A percentile compares a stretch with the other conserved stretches of the same genome.
Evolutionary conservation across 2,329 filamentous ascomycete genomes (phyloP).

Genomic region (Aspergillus texensis): DNA sequence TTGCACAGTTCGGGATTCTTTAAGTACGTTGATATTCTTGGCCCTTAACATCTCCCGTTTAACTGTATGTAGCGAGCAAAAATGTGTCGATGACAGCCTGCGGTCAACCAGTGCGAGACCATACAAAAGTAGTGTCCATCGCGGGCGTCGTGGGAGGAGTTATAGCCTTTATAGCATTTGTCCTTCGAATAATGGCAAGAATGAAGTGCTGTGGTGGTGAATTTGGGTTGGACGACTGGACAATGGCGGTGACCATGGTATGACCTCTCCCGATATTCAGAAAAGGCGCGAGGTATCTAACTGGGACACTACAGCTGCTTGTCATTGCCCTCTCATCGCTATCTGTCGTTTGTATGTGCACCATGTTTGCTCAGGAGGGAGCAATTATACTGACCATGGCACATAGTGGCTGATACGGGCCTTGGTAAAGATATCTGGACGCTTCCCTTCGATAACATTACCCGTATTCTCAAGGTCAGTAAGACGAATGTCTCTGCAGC

Average conservation of each 20-base stretch:
- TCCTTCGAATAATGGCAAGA: conserved; percentile 42
- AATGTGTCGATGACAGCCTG: conserved; percentile 46
- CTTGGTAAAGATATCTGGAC: conserved; percentile 52
- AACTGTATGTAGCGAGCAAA: conserved; percentile 39
- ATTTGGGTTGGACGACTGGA: conserved; percentile 46
- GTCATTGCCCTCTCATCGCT: conserved; percentile 28
- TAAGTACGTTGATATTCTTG: conserved; percentile 30
- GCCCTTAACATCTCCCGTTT: conserved; percentile 8
- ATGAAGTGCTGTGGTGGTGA: conserved; percentile 36
- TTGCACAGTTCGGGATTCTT: conserved; percentile 41
- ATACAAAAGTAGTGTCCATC: conserved; percentile 32
- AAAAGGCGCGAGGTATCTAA: not conserved
- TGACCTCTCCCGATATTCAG: not conserved
- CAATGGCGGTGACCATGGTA: conserved; percentile 38
- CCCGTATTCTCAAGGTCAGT: conserved; percentile 41
- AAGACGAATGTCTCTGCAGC: not conserved
- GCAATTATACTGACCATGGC: not conserved
- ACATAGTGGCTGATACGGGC: conserved; percentile 42
- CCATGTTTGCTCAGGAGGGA: not conserved
- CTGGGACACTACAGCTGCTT: conserved; percentile 14
- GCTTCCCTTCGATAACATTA: conserved; percentile 47
- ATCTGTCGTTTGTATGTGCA: conserved; percentile 29
- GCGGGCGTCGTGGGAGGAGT: conserved; percentile 38
- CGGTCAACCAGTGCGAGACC: conserved; percentile 41
- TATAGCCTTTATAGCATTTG: conserved; percentile 37